A percentile compares a stretch with the other conserved stretches of the same genome.
Conservation (phyloP, 345 rosid species). For the Leavenworthia alabamica region DNA sequence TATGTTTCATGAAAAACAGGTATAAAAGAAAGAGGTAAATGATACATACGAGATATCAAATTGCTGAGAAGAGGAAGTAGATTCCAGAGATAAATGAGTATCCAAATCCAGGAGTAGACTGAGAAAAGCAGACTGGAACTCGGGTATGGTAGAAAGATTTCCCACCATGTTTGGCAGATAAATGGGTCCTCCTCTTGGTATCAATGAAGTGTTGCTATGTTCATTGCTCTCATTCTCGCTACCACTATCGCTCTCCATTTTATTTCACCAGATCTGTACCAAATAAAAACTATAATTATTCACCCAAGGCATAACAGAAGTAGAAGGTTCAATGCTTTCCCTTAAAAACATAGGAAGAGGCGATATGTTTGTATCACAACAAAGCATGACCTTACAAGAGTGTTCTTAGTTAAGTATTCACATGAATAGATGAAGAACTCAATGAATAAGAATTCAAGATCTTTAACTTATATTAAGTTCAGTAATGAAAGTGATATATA, state of each 20-base stretch:
- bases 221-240: constrained; percentile 11
- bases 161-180: constrained; percentile 28
- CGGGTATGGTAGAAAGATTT: constrained; percentile 3
- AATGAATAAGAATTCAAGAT: neutral
- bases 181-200: constrained; percentile 36
- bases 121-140: constrained; percentile 27
- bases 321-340: neutral
- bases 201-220: neutral
- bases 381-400: neutral
- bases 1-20: neutral
- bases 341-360: neutral
- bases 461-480: too few relatives aligned
- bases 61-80: constrained; percentile 10
- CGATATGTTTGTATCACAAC: neutral
- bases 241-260: constrained; percentile 4
- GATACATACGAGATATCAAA: constrained; percentile 27
- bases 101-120: constrained; percentile 24
- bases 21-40: neutral
- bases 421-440: neutral
- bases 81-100: constrained; percentile 19
- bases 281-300: neutral
- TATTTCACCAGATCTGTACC: neutral
- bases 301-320: neutral
- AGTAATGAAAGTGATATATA: neutral
- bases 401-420: neutral